Conservation (phyloP, 1,284 basidiomycete genomes). For the Boletus mariae region DNA sequence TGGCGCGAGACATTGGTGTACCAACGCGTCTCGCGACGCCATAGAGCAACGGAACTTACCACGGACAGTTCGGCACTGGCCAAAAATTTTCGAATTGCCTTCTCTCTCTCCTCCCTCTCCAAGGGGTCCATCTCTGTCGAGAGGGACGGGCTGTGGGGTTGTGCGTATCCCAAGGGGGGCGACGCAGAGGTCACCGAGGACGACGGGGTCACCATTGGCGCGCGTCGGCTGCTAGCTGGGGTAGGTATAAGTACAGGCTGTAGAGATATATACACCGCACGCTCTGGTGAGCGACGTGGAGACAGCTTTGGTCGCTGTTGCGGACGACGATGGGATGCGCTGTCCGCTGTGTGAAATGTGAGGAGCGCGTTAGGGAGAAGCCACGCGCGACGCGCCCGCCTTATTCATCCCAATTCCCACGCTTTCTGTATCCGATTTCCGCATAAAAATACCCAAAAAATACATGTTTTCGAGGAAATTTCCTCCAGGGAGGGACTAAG, state of each 20-base stretch:
- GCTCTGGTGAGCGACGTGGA: slow-evolving; percentile 8
- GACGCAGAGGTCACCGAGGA: slow-evolving; percentile 76
- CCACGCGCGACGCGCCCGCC: slow-evolving; percentile 46
- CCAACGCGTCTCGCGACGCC: slow-evolving; percentile 45
- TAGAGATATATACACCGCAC: slow-evolving; percentile 9
- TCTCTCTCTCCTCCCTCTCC: slow-evolving; percentile 57
- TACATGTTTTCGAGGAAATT: slow-evolving; percentile 2
- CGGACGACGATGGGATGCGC: slow-evolving; percentile 35
- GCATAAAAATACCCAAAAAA: slow-evolving; percentile 16
- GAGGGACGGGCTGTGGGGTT: slow-evolving; percentile 41
- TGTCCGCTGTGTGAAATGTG: slow-evolving; percentile 31
- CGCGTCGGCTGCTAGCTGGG: slow-evolving; percentile 32
- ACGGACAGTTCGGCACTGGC: slow-evolving; percentile 72
- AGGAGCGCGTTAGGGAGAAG: slow-evolving; percentile 41
- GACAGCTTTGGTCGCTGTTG: slow-evolving; percentile 17
- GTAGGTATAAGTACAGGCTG: slow-evolving; percentile 12
- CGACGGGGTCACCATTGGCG: slow-evolving; percentile 67
- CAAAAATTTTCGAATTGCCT: slow-evolving; percentile 66
- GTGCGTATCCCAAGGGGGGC: slow-evolving; percentile 60
- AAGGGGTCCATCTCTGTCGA: slow-evolving; percentile 36
- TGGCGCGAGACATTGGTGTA: slow-evolving; percentile 18
- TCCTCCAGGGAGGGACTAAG: too few relatives aligned
- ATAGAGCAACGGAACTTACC: slow-evolving; percentile 46
- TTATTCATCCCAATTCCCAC: slow-evolving; percentile 37
- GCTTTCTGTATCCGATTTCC: slow-evolving; percentile 21